phyloP scores from a whole-genome alignment of 495 filamentous ascomycete genomes.

The Xylaria scruposa region DNA sequence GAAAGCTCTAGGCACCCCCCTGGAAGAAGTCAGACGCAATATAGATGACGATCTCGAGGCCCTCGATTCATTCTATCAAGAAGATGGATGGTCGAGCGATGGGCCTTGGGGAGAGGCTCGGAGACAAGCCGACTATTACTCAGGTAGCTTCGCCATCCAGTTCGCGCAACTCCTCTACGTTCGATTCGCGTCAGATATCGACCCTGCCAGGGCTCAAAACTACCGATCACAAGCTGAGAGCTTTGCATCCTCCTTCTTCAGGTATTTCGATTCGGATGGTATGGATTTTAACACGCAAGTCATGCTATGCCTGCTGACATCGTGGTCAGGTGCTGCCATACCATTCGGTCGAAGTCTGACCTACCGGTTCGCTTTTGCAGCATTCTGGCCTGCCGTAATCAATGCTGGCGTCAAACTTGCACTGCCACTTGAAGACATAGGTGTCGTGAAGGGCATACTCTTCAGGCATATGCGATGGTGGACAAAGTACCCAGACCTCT shows the following conservation, averaged over 20 bases:
- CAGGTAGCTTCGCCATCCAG: neutral
- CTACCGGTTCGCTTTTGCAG: neutral
- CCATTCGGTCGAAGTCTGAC: neutral
- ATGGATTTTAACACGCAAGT: neutral
- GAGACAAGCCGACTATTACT: constrained; percentile 6
- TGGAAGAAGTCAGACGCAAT: neutral
- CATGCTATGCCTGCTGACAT: neutral
- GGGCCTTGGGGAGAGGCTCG: neutral
- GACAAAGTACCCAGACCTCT: neutral
- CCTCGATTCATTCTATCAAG: constrained; percentile 5
- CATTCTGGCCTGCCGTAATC: neutral
- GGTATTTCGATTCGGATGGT: neutral
- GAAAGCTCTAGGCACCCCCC: neutral
- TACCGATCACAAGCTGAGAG: neutral
- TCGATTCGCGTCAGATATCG: neutral
- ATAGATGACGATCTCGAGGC: neutral
- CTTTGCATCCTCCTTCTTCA: neutral
- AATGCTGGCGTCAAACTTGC: neutral
- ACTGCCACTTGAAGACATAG: neutral
- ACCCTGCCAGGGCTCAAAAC: neutral
- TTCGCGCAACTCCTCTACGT: neutral
- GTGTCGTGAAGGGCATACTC: neutral
- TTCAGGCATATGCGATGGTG: neutral
- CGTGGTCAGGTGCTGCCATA: neutral
- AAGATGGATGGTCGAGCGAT: constrained; percentile 1